Evolutionary conservation across 2,329 filamentous ascomycete species (phyloP), one percentile per base, ranked within the genome.

Genomic region (Kalaharituber pfeilii): DNA sequence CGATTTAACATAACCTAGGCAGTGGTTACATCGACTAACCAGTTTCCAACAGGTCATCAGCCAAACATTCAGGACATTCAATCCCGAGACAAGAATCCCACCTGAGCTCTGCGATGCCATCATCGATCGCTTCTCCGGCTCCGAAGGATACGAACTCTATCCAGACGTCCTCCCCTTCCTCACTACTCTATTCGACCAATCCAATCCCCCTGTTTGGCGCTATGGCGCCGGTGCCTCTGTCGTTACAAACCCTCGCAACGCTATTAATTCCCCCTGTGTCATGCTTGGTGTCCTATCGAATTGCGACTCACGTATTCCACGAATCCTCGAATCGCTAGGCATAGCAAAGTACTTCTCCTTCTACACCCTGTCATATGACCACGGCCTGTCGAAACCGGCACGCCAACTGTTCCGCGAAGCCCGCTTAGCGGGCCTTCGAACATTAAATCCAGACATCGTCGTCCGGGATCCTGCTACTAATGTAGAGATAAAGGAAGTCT

Each of bases 231-330:
- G 15, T 18, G 42, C 25, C 11, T 20, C 24, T 13, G 22, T 47
- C 11, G 15, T 13, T 22, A 11, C 18, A 1, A 47, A 47, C n/a
- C 2, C n/a, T 22, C 5, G n/a, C 24, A 2, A 11, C 3, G n/a
- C 42, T 22, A 11, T 13, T 3, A 22, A 47, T 20, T 18, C 11
- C 15, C 42, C 42, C n/a, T 20, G 18, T 11, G 68, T 73, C 3
- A 66, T 77, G 1, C 67, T 79, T 4, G 78, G 78, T 25, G 69
- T 81, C 5, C 71, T 82, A 51, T 78, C 77, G 9, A 82, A 82
- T 63, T 81, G 78, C 0, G 79, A 82, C 59, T 71, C 76, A 62
- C 70, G 78, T n/a, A 74, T 80, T 0, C 71, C 73, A 0, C 65
- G 65, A 25, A 71, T 81, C 22, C 65, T 82, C 3, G 65, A 69